These are phyloP conservation scores for Pholiota microspora DNA, from an alignment of 768 basidiomycete species.

Conservation along the genomic window DNA sequence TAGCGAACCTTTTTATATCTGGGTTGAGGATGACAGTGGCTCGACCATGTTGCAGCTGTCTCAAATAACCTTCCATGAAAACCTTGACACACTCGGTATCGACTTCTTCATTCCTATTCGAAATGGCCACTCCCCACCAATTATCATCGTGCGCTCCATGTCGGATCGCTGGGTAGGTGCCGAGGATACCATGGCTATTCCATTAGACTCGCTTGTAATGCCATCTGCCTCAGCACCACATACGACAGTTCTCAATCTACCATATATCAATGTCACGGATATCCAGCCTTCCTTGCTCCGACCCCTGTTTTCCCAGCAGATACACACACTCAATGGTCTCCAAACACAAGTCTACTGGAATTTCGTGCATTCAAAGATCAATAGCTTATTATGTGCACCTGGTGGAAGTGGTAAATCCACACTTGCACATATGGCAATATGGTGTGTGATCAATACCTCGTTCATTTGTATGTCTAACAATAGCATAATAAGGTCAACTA, in stretches of 20 bases:
- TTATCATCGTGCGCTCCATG: slow-evolving; percentile 71
- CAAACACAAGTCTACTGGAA: slow-evolving; percentile 93
- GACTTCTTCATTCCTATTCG: slow-evolving; percentile 83
- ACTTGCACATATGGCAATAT: slow-evolving; percentile 65
- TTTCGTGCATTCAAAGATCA: slow-evolving; percentile 60
- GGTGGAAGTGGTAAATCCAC: slow-evolving; percentile 79
- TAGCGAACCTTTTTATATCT: slow-evolving; percentile 90
- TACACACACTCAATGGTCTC: slow-evolving; percentile 72
- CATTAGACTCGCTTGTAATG: slow-evolving; percentile 73
- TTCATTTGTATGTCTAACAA: background rate
- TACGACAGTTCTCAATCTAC: slow-evolving; percentile 67
- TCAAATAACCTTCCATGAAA: slow-evolving; percentile 68
- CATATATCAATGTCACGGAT: slow-evolving; percentile 55
- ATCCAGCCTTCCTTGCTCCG: slow-evolving; percentile 39
- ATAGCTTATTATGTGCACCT: slow-evolving; percentile 77
- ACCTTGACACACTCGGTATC: slow-evolving; percentile 55
- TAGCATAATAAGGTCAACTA: slow-evolving; percentile 48
- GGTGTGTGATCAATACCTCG: slow-evolving; percentile 47
- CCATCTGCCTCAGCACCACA: slow-evolving; percentile 57
- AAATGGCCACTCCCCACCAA: slow-evolving; percentile 53
- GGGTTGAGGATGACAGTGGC: slow-evolving; percentile 89
- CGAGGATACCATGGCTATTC: slow-evolving; percentile 66
- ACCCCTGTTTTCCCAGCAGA: slow-evolving; percentile 39
- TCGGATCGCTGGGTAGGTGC: slow-evolving; percentile 95
- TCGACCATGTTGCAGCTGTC: slow-evolving; percentile 78